Evolutionary conservation across 495 filamentous ascomycete genomes (phyloP), one percentile per base, ranked within the genome.

Genomic region (Daldinia bambusicola): DNA sequence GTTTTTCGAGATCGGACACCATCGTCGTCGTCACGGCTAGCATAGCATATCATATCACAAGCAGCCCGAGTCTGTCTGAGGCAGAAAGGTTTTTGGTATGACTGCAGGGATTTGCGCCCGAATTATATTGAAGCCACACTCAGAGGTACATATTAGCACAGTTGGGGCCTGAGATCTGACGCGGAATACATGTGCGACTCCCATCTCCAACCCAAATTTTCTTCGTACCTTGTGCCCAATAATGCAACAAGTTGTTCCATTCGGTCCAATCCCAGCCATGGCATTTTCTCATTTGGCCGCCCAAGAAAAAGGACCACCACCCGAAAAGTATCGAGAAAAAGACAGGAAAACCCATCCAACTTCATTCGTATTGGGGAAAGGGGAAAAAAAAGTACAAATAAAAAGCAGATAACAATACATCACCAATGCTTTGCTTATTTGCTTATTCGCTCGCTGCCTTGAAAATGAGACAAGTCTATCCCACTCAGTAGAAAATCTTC

Each of bases 391-490:
- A 66, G 65, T 31, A 41, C 60, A 16, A 16, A 48, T 48, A 52
- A 62, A 34, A 34, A 69, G 68, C 45, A 61, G 16, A 48, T 48
- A 48, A 2, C 43, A 66, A 60, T 74, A 70, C 67, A 74, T 66
- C 66, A 74, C 30, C 16, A 55, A 26, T 26, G 26, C 26, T 26
- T 26, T 26, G 26, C 26, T 26, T 26, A 58, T 50, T 56, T 66
- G 41, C 43, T 51, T 32, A 60, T 56, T 67, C 58, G 68, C 56
- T 69, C 57, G 53, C 52, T 59, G 43, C 53, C 45, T 61, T 56
- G 60, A 72, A 70, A 74, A 74, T 66, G 71, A 66, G 61, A 66
- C 61, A 55, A 52, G 31, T 70, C 71, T 70, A 66, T 69, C 61
- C 61, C 61, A 61, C 38, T 38, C 20, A 34, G 52, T 38, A 31